Conservation (phyloP, 768 basidiomycete species). For the Lentinula boryana region DNA sequence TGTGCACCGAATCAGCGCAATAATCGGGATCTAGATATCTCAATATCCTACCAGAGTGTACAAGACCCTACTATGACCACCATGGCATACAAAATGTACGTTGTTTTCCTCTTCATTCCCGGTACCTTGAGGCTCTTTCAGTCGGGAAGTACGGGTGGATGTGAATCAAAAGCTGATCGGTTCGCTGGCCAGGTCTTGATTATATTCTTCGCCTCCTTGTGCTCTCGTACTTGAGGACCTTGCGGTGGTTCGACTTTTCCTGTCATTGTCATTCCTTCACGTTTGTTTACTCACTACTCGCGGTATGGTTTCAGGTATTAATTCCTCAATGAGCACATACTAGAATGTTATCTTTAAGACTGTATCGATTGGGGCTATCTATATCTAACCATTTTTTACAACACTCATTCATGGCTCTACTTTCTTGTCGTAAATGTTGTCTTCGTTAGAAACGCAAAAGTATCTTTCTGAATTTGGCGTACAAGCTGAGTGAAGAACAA, state of each 20-base stretch:
- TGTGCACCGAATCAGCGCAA: conserved; percentile 91
- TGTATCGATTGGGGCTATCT: too few species aligned
- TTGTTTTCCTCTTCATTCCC: conserved; percentile 19
- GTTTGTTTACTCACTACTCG: neutral
- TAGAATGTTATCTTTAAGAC: neutral
- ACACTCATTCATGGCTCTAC: neutral
- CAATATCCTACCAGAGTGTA: conserved; percentile 58
- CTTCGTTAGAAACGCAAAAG: neutral
- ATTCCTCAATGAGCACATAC: neutral
- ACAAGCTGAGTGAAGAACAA: too few species aligned
- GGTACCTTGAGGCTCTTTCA: conserved; percentile 7
- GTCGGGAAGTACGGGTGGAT: conserved; percentile 11
- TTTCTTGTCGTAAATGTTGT: neutral
- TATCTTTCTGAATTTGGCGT: neutral
- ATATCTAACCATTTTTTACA: too few species aligned
- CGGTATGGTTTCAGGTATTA: neutral
- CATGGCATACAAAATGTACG: conserved; percentile 86
- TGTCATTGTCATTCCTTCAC: neutral
- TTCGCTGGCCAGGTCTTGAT: conserved; percentile 65
- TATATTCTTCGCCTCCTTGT: conserved; percentile 13
- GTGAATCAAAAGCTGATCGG: conserved; percentile 50
- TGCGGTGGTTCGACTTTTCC: neutral
- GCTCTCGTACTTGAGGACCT: neutral
- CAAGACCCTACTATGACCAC: conserved; percentile 25
- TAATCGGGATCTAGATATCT: conserved; percentile 93